Conservation (phyloP, 2,329 filamentous ascomycete genomes). For the Aspergillus pseudoterreus region DNA sequence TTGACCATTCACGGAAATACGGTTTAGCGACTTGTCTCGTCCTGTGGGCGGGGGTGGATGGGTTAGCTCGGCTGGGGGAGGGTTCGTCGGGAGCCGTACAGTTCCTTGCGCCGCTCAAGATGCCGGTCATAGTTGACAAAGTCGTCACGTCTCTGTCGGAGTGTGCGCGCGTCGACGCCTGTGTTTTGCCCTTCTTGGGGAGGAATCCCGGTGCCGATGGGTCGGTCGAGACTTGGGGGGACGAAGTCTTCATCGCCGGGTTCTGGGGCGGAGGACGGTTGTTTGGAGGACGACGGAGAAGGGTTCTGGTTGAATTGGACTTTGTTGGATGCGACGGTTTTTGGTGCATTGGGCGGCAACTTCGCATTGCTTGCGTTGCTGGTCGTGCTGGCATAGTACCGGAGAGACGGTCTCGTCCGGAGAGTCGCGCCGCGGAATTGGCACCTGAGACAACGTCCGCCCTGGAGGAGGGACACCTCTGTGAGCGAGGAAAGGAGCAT, state of each 20-base stretch:
- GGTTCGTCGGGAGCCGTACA: slow-evolving; percentile 54
- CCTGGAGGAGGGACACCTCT: slow-evolving; percentile 24
- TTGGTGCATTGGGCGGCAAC: neutral
- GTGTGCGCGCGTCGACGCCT: slow-evolving; percentile 65
- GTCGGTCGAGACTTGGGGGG: slow-evolving; percentile 58
- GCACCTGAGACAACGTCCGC: slow-evolving; percentile 32
- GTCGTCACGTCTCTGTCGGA: slow-evolving; percentile 69
- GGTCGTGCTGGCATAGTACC: slow-evolving; percentile 26
- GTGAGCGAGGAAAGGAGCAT: slow-evolving; percentile 14
- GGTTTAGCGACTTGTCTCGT: slow-evolving; percentile 75
- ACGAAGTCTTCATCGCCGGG: slow-evolving; percentile 44
- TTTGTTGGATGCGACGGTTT: slow-evolving; percentile 8
- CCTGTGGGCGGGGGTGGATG: slow-evolving; percentile 38
- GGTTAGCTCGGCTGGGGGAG: neutral
- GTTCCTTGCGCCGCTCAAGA: slow-evolving; percentile 66
- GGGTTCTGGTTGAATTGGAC: slow-evolving; percentile 29
- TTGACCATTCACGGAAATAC: slow-evolving; percentile 94
- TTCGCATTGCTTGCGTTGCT: slow-evolving; percentile 12
- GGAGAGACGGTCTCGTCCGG: slow-evolving; percentile 20
- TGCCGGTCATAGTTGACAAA: slow-evolving; percentile 85
- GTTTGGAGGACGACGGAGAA: slow-evolving; percentile 13
- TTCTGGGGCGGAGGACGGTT: slow-evolving; percentile 15
- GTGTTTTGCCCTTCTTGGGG: slow-evolving; percentile 78
- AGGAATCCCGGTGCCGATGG: slow-evolving; percentile 75
- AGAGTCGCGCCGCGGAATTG: slow-evolving; percentile 29